phyloP scores from a whole-genome alignment of 2,329 filamentous ascomycete genomes.

The Aspergillus sp. region DNA sequence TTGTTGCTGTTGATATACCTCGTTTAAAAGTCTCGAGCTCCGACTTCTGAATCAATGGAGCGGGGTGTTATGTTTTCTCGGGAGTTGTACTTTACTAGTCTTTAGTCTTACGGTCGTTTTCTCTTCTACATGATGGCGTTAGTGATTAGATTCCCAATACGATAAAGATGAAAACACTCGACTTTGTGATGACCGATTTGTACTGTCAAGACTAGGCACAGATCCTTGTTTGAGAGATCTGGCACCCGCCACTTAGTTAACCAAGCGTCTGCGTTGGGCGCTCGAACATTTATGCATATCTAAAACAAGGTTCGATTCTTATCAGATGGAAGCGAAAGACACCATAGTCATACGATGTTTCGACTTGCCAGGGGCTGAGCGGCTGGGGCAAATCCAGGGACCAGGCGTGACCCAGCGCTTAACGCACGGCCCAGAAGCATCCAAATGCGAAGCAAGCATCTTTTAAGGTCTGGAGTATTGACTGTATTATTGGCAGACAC shows the following conservation, averaged over 20 bases:
- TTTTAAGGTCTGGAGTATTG: not conserved
- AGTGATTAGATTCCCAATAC: conserved; percentile 12
- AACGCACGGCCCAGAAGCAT: not conserved
- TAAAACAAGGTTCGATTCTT: conserved; percentile 4
- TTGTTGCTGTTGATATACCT: conserved; percentile 11
- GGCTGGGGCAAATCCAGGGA: not conserved
- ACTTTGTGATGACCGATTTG: not conserved
- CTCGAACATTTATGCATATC: conserved; percentile 3
- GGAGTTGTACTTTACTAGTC: conserved; percentile 10
- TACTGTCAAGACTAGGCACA: not conserved
- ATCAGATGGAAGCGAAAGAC: conserved; percentile 3
- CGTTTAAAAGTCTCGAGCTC: conserved; percentile 8
- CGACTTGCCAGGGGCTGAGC: not conserved
- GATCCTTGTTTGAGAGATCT: not conserved
- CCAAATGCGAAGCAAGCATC: not conserved
- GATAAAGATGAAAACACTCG: not conserved
- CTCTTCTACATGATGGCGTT: conserved; percentile 8
- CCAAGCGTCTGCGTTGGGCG: not conserved
- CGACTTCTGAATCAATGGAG: conserved; percentile 3
- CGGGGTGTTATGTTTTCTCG: conserved; percentile 2
- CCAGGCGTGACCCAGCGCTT: no score
- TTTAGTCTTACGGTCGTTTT: conserved; percentile 10
- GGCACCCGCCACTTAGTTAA: not conserved
- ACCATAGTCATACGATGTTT: not conserved
- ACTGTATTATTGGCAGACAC: no score